Evolutionary conservation across 164 flowering plant genomes (phyloP).

Genomic region (Nymphaea colorata): DNA sequence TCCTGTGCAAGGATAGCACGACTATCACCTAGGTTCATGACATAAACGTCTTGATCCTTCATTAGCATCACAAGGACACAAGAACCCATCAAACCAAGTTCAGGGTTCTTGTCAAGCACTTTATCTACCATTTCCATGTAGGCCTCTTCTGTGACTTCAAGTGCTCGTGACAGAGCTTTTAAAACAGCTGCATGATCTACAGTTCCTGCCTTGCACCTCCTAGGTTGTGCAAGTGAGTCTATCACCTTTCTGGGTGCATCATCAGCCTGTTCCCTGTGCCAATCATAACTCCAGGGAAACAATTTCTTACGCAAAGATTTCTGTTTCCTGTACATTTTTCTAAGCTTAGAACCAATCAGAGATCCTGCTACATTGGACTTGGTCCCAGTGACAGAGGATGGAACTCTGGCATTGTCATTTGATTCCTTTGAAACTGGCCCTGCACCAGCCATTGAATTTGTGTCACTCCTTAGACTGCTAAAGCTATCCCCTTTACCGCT

Average conservation of each 20-base stretch:
- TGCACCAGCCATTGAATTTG: constrained; percentile 21
- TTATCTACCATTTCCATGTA: constrained; percentile 54
- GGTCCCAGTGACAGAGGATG: constrained; percentile 18
- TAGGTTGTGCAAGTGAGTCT: constrained; percentile 20
- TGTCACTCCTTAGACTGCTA: constrained; percentile 18
- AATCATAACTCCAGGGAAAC: constrained; percentile 64
- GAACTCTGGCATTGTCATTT: constrained; percentile 4
- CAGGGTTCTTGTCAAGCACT: constrained; percentile 39
- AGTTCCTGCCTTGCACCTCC: constrained; percentile 40
- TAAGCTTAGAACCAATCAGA: constrained; percentile 31
- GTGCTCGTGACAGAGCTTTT: constrained; percentile 46
- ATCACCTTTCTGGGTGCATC: constrained; percentile 21
- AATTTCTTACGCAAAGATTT: constrained; percentile 50
- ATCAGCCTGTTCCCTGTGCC: constrained; percentile 44
- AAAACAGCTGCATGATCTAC: constrained; percentile 47
- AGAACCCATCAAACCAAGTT: constrained; percentile 65
- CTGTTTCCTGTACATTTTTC: constrained; percentile 41
- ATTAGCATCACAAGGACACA: constrained; percentile 62
- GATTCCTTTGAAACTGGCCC: constrained; percentile 16
- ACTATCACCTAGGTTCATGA: constrained; percentile 67
- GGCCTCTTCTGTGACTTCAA: constrained; percentile 43
- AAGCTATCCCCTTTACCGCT: constrained; percentile 13
- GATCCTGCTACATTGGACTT: constrained; percentile 22
- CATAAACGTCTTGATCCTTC: constrained; percentile 68
- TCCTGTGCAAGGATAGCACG: constrained; percentile 57